phyloP scores from a whole-genome alignment of 805 yeast species.

The Nakazawaea ernobii region DNA sequence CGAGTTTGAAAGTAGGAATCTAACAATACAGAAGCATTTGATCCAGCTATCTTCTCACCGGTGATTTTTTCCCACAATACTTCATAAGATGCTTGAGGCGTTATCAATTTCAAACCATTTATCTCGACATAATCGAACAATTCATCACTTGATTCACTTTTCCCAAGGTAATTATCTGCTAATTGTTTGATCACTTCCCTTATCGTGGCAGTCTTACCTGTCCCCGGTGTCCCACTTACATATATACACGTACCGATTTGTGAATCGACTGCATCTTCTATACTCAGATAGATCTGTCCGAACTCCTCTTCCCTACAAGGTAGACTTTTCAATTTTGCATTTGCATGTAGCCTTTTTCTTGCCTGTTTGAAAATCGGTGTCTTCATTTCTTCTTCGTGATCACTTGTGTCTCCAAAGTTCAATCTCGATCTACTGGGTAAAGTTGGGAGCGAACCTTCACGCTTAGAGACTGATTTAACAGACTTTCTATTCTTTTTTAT shows the following conservation, averaged over 20 bases:
- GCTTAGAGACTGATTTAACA: conserved; percentile 9
- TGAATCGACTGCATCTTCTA: conserved; percentile 67
- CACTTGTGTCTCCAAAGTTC: conserved; percentile 9
- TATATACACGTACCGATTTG: conserved; percentile 80
- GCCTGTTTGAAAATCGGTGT: conserved; percentile 29
- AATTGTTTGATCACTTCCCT: conserved; percentile 78
- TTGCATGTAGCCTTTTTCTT: conserved; percentile 31
- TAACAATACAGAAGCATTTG: conserved; percentile 59
- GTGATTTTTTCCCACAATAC: conserved; percentile 72
- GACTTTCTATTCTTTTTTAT: conserved; percentile 1
- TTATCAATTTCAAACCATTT: conserved; percentile 80
- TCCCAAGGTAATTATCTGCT: conserved; percentile 22
- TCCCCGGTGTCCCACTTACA: conserved; percentile 96
- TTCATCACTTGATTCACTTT: conserved; percentile 21
- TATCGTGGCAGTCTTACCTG: conserved; percentile 93
- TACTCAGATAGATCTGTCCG: conserved; percentile 55
- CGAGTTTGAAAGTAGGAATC: conserved; percentile 60
- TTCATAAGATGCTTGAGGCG: conserved; percentile 81
- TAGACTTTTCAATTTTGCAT: conserved; percentile 40
- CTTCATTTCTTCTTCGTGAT: conserved; percentile 16
- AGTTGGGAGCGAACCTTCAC: conserved; percentile 6
- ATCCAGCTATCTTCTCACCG: conserved; percentile 51
- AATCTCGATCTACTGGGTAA: conserved; percentile 11
- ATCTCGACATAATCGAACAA: conserved; percentile 76
- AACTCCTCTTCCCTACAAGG: conserved; percentile 90